Base-by-base conservation (phyloP, 805 yeast species). In the Myxozyma mucilagina region DNA sequence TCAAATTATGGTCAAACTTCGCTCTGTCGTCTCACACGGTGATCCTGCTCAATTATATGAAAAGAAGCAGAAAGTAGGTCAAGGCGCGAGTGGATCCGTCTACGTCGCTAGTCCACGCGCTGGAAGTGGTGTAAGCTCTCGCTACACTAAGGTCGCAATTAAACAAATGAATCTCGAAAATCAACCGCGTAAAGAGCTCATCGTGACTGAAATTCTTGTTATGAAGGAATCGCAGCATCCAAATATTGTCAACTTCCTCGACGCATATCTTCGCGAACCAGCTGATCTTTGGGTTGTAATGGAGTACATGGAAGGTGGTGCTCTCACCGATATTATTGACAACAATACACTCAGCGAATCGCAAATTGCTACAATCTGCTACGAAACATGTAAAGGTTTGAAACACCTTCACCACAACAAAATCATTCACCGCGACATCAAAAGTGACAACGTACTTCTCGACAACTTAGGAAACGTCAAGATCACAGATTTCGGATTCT, bases 241-340 rank as follows among this genome's bases (percentile, higher is more conserved):
- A 63, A 94, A 94, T 73, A 94, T 94, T 75, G 99, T 94, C 60
- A 94, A 93, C 73, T 94, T 90, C 75, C 76, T 94, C 62, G 98
- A 93, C 71, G 90, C 97, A 0, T 96, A 90, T 71, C 76, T 93
- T 64, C 81, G 91, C 57, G 90, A 90, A 3, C 79, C 81, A 52
- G 81, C 83, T 61, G 97, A 94, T 70, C 79, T 94, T 62, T 93
- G 98, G 97, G 99, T 94, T n/a, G 89, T 96, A 36, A 94, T 94
- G 99, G 99, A 94, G 75, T 96, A 86, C 73, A 94, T 94, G 99
- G 97, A 96, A 76, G 99, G 99, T 57, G 99, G 99, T 0, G 89
- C 97, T 4, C 78, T 94, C 68, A 94, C 98, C 0, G 99, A 94
- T 76, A 89, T 96, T 44, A 92, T 96, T 71, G 97, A 91, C 59